Evolutionary conservation across 768 basidiomycete species (phyloP).

Genomic region (Rubroboletus pulcherrimus): DNA sequence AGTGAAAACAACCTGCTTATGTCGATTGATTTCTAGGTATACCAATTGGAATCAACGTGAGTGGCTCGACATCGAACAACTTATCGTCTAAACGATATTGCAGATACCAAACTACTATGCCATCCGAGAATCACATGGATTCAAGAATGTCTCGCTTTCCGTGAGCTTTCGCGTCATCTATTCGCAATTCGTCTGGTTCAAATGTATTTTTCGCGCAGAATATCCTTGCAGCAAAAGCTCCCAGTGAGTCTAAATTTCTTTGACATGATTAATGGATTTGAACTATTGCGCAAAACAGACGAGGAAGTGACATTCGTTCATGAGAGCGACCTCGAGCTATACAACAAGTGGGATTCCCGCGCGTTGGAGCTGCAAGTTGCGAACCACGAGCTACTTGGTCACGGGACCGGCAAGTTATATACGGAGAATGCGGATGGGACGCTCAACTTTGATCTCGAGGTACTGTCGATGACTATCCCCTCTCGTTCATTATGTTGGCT

Average conservation of each 20-base stretch:
- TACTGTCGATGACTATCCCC: conserved; percentile 35
- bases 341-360: conserved; percentile 72
- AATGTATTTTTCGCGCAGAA: conserved; percentile 43
- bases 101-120: conserved; percentile 87
- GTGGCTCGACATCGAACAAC: conserved; percentile 12
- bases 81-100: neutral
- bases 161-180: conserved; percentile 37
- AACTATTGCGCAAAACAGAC: conserved; percentile 36
- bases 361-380: conserved; percentile 89
- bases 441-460: conserved; percentile 75
- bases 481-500: neutral
- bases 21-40: conserved; percentile 47
- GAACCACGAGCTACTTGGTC: conserved; percentile 84
- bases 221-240: conserved; percentile 83
- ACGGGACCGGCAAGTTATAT: conserved; percentile 82
- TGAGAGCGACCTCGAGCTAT: conserved; percentile 69
- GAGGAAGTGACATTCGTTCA: conserved; percentile 82
- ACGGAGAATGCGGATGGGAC: conserved; percentile 71
- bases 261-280: neutral
- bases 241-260: conserved; percentile 43
- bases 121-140: conserved; percentile 75
- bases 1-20: neutral
- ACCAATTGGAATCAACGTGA: conserved; percentile 80
- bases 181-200: neutral
- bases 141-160: conserved; percentile 86